Conservation (phyloP, 805 yeast genomes). For the Ogataea neopini region DNA sequence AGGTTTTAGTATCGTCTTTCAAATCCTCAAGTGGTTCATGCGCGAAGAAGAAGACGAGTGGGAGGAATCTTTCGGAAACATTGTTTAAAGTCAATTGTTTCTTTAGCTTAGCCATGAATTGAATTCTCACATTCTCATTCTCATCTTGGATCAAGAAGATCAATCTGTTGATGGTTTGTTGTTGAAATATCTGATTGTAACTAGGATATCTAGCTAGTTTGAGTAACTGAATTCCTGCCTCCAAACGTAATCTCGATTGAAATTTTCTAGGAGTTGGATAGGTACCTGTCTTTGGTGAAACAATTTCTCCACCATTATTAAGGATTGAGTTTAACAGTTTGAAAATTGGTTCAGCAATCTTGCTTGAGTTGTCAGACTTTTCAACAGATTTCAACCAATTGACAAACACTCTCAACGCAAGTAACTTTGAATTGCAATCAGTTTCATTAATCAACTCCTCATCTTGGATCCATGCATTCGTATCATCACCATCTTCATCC, state of each 20-base stretch:
- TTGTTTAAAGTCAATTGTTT: constrained; percentile 48
- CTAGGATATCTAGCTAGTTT: constrained; percentile 59
- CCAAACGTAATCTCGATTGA: constrained; percentile 62
- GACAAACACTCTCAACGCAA: constrained; percentile 55
- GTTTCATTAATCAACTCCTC: constrained; percentile 18
- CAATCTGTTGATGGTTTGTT: constrained; percentile 52
- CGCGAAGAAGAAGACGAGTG: constrained; percentile 71
- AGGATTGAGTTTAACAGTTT: constrained; percentile 67
- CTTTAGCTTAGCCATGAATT: constrained; percentile 52
- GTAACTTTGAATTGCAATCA: constrained; percentile 30
- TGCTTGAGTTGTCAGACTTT: constrained; percentile 39
- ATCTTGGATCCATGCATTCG: constrained; percentile 30
- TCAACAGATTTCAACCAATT: constrained; percentile 48
- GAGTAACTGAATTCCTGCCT: constrained; percentile 65
- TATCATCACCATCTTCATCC: constrained; percentile 50
- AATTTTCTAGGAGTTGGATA: constrained; percentile 64
- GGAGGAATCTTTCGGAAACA: constrained; percentile 66
- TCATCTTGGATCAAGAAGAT: constrained; percentile 69
- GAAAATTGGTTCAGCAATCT: constrained; percentile 61
- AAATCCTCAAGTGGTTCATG: constrained; percentile 65
- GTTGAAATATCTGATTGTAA: constrained; percentile 53
- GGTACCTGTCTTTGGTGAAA: constrained; percentile 42
- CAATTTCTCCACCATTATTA: constrained; percentile 77
- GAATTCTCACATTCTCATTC: constrained; percentile 52
- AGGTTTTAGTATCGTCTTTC: constrained; percentile 54